Evolutionary conservation across 306 rosid species (phyloP).

Genomic region (Prunus mira): DNA sequence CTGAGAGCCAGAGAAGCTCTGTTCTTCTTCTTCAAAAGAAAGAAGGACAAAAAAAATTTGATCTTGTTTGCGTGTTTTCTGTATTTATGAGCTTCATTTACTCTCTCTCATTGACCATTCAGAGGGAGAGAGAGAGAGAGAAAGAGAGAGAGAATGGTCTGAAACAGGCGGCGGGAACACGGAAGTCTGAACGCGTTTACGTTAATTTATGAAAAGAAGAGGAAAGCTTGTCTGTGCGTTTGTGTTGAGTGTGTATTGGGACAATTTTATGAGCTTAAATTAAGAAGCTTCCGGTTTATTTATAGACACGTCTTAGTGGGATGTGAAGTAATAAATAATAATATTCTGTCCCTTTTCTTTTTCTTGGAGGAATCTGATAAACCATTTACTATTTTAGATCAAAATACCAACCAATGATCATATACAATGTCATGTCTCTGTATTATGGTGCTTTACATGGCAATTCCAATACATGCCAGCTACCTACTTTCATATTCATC

Average conservation of each 20-base stretch:
- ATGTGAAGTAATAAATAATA: not conserved
- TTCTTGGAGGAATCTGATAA: not conserved
- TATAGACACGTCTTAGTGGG: not conserved
- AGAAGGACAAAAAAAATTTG: not conserved
- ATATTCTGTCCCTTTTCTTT: not conserved
- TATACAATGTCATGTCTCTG: not conserved
- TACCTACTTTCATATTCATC: not conserved
- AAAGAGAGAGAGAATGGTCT: not conserved
- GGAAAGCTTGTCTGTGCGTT: not conserved
- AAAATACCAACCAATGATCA: not conserved
- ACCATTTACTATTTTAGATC: too few species aligned
- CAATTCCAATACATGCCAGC: not conserved
- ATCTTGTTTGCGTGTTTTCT: not conserved
- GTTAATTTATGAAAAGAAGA: not conserved
- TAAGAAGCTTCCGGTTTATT: not conserved
- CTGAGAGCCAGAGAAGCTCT: not conserved
- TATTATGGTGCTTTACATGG: constrained; percentile 4
- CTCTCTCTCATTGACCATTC: not conserved
- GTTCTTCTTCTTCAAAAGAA: not conserved
- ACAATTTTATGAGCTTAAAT: not conserved
- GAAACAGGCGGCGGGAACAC: constrained; percentile 33
- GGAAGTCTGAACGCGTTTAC: constrained; percentile 26
- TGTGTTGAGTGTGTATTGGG: not conserved
- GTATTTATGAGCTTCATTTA: constrained; percentile 11
- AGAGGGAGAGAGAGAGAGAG: constrained; percentile 4